Evolutionary conservation across 495 filamentous ascomycete genomes (phyloP).

Genomic region (Penicillium herquei): DNA sequence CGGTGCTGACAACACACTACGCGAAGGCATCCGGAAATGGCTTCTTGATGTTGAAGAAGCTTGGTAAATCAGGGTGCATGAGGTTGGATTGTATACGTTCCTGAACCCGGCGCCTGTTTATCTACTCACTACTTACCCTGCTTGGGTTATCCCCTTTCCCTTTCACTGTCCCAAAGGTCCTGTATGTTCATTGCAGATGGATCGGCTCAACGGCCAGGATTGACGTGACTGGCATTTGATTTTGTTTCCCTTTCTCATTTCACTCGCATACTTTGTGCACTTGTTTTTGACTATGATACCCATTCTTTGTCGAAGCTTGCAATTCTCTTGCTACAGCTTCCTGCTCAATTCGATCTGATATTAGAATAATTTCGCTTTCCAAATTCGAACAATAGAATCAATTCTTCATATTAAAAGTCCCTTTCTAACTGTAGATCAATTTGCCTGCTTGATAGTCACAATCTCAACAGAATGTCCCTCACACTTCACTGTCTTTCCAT

Average conservation of each 20-base stretch:
- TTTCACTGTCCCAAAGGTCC: background rate
- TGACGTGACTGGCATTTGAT: background rate
- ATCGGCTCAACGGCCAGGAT: background rate
- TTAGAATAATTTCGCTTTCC: background rate
- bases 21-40: slow-evolving; percentile 66
- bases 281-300: slow-evolving; percentile 31
- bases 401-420: background rate
- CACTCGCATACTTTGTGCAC: slow-evolving; percentile 9
- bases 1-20: slow-evolving; percentile 55
- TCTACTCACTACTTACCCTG: background rate
- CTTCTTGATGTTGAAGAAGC: slow-evolving; percentile 56
- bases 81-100: slow-evolving; percentile 3
- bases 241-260: slow-evolving; percentile 4
- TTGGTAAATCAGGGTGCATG: slow-evolving; percentile 26
- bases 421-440: background rate
- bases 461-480: slow-evolving; percentile 20
- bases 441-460: slow-evolving; percentile 3
- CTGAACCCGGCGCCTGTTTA: background rate
- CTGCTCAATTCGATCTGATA: slow-evolving; percentile 4
- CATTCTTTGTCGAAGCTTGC: slow-evolving; percentile 15
- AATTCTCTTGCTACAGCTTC: background rate
- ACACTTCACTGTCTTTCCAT: slow-evolving; percentile 12
- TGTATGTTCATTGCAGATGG: too few relatives aligned
- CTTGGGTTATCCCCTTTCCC: background rate
- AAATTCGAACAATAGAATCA: background rate